Percentiles rank a stretch among this genome's conserved stretches.
These are phyloP conservation scores for Aspergillus sergii DNA, from an alignment of 2,329 filamentous ascomycete genomes.

Conservation along the genomic window DNA sequence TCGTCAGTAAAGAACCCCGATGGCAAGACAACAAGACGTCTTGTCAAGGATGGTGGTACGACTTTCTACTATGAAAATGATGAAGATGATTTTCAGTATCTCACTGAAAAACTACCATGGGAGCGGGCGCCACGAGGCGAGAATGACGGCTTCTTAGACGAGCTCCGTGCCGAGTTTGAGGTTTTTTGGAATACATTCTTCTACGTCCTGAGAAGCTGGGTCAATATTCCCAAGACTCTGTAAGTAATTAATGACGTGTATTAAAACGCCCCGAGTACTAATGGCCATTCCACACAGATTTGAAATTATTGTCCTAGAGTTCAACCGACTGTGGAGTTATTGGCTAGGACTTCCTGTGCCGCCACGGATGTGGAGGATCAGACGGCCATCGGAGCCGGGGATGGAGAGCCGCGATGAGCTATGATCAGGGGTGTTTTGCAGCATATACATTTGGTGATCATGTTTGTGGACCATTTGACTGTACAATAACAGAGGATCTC, in stretches of 20 bases:
- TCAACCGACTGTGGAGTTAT: conserved; percentile 59
- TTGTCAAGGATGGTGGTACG: conserved; percentile 37
- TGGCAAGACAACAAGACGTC: conserved; percentile 17
- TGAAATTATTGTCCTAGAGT: conserved; percentile 57
- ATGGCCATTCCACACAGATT: conserved; percentile 38
- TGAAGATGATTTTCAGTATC: conserved; percentile 41
- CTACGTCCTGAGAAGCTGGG: conserved; percentile 72
- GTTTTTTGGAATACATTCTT: conserved; percentile 65
- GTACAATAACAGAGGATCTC: conserved; percentile 6
- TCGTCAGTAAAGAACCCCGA: conserved; percentile 26
- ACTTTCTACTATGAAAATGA: conserved; percentile 43
- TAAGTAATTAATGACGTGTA: conserved; percentile 54
- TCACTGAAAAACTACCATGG: conserved; percentile 36
- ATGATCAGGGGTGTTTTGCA: conserved; percentile 24
- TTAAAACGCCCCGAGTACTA: not conserved
- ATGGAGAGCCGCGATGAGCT: conserved; percentile 43
- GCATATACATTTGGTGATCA: not conserved
- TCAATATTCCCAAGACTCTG: conserved; percentile 67
- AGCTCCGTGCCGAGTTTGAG: conserved; percentile 64
- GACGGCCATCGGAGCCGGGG: conserved; percentile 39
- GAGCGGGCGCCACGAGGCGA: conserved; percentile 30
- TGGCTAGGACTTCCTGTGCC: conserved; percentile 65
- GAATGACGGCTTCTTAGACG: conserved; percentile 56
- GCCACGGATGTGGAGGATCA: conserved; percentile 59
- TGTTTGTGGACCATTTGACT: not conserved